A percentile compares a stretch with the other conserved stretches of the same genome.
phyloP scores from a whole-genome alignment of 1,284 basidiomycete genomes.

The Microbotryomycetes sp. region DNA sequence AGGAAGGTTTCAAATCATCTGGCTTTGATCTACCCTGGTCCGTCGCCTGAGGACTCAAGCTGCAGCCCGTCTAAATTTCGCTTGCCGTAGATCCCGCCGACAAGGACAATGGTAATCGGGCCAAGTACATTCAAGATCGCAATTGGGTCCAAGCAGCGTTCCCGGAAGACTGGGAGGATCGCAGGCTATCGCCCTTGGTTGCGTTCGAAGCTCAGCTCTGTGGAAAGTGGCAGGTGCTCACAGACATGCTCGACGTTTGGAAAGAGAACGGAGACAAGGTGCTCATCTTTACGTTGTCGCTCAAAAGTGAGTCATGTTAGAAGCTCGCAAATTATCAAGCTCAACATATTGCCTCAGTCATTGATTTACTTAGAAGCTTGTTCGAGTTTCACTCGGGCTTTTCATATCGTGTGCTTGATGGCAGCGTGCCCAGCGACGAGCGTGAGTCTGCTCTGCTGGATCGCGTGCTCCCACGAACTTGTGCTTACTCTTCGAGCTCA shows the following conservation, averaged over 20 bases:
- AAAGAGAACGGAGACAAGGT: constrained; percentile 50
- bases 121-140: constrained; percentile 36
- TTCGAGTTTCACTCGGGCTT: constrained; percentile 54
- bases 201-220: constrained; percentile 50
- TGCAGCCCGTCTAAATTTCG: constrained; percentile 22
- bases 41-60: constrained; percentile 6
- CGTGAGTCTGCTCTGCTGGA: constrained; percentile 26
- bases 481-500: constrained; percentile 42
- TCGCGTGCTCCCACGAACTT: background rate
- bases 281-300: constrained; percentile 61
- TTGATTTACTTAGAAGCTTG: constrained; percentile 69
- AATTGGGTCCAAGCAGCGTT: constrained; percentile 37
- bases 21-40: constrained; percentile 67
- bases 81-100: constrained; percentile 49
- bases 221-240: constrained; percentile 74
- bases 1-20: constrained; percentile 81
- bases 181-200: constrained; percentile 26
- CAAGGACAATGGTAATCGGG: constrained; percentile 41
- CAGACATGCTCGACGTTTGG: constrained; percentile 53
- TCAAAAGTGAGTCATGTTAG: constrained; percentile 5
- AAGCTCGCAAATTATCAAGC: background rate
- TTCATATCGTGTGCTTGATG: constrained; percentile 64
- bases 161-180: constrained; percentile 34
- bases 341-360: constrained; percentile 48
- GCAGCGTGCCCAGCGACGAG: constrained; percentile 46